These are phyloP conservation scores for Arabidopsis suecica DNA, from an alignment of 345 rosid genomes.

Conservation along the genomic window DNA sequence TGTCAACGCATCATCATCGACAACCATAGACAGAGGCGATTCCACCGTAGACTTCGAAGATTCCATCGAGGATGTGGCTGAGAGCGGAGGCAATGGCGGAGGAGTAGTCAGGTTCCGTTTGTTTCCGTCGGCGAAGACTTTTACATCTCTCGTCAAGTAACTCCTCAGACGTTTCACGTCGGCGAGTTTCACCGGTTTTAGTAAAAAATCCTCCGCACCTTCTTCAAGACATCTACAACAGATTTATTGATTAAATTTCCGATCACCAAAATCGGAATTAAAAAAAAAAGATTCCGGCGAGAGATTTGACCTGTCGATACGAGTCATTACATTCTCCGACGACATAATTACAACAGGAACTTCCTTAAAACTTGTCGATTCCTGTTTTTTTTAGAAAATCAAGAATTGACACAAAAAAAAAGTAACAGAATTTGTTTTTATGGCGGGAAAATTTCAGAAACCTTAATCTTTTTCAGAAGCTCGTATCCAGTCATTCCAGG, in stretches of 20 bases:
- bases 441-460: constrained; percentile 33
- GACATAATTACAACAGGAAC: constrained; percentile 96
- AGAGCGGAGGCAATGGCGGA: constrained; percentile 46
- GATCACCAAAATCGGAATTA: not conserved
- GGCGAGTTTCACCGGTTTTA: constrained; percentile 90
- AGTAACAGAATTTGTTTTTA: not conserved
- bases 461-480: constrained; percentile 92
- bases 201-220: constrained; percentile 92
- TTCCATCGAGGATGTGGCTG: constrained; percentile 36
- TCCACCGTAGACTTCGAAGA: constrained; percentile 40
- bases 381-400: constrained; percentile 48
- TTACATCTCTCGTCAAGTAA: constrained; percentile 55
- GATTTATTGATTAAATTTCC: not conserved
- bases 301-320: constrained; percentile 70
- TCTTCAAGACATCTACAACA: constrained; percentile 78
- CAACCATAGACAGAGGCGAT: not conserved
- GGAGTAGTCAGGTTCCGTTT: constrained; percentile 56
- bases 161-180: constrained; percentile 78
- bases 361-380: constrained; percentile 69
- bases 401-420: not conserved
- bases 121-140: constrained; percentile 36
- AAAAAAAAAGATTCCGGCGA: not conserved
- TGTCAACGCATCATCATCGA: constrained; percentile 14
- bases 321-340: constrained; percentile 78
- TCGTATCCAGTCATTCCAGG: constrained; percentile 99